phyloP scores from a whole-genome alignment of 2,329 filamentous ascomycete genomes.

The Curvularia sp. region DNA sequence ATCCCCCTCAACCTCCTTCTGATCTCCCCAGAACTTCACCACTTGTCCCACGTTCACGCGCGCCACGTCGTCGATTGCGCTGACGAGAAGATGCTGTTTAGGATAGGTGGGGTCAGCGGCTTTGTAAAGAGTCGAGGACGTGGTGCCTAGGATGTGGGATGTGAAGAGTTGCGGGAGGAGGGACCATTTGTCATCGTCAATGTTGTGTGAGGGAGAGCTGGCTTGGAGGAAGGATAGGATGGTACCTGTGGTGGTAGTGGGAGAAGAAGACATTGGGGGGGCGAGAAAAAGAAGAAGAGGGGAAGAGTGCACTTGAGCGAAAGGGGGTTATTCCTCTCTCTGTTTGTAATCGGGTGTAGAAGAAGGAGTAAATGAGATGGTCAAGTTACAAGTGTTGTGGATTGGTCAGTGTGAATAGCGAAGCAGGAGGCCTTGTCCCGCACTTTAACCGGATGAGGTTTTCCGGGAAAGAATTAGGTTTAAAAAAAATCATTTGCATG shows the following conservation, averaged over 20 bases:
- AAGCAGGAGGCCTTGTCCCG: background rate
- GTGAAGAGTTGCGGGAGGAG: conserved; percentile 2
- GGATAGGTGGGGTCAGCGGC: conserved; percentile 28
- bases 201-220: background rate
- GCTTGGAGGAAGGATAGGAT: background rate
- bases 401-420: background rate
- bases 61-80: conserved; percentile 34
- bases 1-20: background rate
- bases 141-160: background rate
- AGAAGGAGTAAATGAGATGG: background rate
- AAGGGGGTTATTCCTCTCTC: background rate
- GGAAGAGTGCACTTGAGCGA: no score
- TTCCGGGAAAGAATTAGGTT: background rate
- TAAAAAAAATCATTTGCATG: background rate
- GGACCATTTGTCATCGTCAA: background rate
- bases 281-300: no score
- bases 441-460: conserved; percentile 6
- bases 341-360: background rate
- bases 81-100: conserved; percentile 36
- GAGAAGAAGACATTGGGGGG: background rate
- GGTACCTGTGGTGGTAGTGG: background rate
- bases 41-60: conserved; percentile 26
- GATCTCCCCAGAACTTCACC: conserved; percentile 8
- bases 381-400: no score
- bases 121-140: conserved; percentile 17